phyloP scores from a whole-genome alignment of 23 red algal genomes.

The Chondrus crispus region DNA sequence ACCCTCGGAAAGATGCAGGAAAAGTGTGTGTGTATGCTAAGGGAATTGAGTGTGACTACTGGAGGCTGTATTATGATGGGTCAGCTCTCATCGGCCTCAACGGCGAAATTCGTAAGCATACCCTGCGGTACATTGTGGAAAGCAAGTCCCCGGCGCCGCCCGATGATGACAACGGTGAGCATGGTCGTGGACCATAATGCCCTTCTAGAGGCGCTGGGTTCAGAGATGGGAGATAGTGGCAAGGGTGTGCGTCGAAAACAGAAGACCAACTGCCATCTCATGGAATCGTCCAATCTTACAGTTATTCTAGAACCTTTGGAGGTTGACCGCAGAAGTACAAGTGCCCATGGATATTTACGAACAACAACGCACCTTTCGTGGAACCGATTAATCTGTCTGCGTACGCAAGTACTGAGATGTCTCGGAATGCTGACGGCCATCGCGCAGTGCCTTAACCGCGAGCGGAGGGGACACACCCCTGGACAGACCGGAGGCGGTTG shows the following conservation, averaged over 20 bases:
- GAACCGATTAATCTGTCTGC: not conserved
- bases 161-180: not conserved
- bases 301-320: conserved; percentile 47
- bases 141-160: too few relatives aligned
- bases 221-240: not conserved
- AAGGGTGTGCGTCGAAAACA: not conserved
- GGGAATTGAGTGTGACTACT: too few relatives aligned
- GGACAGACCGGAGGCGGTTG: too few relatives aligned
- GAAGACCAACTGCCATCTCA: not conserved
- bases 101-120: too few relatives aligned
- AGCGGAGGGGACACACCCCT: conserved; percentile 52
- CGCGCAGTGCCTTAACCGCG: conserved; percentile 19
- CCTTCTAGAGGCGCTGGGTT: not conserved
- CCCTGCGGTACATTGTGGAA: too few relatives aligned
- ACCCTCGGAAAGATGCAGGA: too few relatives aligned
- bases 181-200: not conserved
- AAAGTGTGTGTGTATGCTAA: too few relatives aligned
- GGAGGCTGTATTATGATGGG: too few relatives aligned
- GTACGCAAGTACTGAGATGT: conserved; percentile 34
- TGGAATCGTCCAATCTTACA: conserved; percentile 49
- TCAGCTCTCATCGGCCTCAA: too few relatives aligned
- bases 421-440: conserved; percentile 50
- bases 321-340: not conserved
- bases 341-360: conserved; percentile 60
- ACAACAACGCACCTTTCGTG: conserved; percentile 11